Base-by-base conservation (phyloP, 805 yeast genomes). In the Diddensiella transvaalensis region DNA sequence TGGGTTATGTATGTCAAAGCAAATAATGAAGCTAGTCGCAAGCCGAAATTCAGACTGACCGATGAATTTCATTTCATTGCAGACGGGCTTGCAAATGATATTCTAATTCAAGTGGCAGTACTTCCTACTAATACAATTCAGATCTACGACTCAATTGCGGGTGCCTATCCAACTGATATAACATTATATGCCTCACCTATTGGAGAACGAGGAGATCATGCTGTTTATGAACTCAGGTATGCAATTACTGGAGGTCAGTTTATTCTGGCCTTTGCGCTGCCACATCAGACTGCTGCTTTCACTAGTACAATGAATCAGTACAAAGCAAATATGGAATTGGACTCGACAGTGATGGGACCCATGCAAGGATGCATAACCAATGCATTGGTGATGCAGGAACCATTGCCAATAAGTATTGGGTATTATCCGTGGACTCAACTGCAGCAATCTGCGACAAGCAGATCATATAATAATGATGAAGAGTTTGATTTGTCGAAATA, bases 1-100 rank as follows among this genome's bases (percentile, higher is more conserved):
- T 87, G 95, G 93, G 69, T 79, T n/a, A 67, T 87, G 30, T 87
- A 84, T 57, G 80, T 49, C 59, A 66, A 29, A 57, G 17, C 38
- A 6, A 46, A 44, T 40, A 67, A 71, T 57, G 59, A 60, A 17
- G 32, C 8, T 8, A 26, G 13, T 13, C 32, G 32, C 32, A 35
- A 35, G 15, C 38, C 38, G 8, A 35, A 35, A 18, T 35, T 35
- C 38, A 10, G 15, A 17, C 38, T 35, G 8, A 35, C 21, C 8
- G 38, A 35, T 15, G 38, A 13, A 15, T 17, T n/a, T 15, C 15
- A 13, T 8, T 35, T 35, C 15, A 18, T 35, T 17, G 81, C 78
- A 13, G 64, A 71, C 29, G 60, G 65, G 41, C 62, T 75, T 2
- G 72, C 73, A 29, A 68, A 72, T 52, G 80, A 80, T 11, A 71